Conservation (phyloP, 257 asterid genomes). For the Rehmannia glutinosa region DNA sequence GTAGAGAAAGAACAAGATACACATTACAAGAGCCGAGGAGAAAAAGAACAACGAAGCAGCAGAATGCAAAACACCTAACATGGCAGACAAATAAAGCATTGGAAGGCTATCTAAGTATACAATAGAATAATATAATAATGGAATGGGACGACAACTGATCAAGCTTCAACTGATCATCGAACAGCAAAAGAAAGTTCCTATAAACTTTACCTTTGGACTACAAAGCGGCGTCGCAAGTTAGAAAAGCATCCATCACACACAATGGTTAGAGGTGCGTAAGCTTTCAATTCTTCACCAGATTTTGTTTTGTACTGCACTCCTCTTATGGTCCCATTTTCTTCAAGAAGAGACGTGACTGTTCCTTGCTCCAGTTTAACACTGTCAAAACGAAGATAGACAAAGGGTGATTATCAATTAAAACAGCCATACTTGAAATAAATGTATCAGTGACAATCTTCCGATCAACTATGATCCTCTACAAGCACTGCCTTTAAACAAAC, state of each 20-base stretch:
- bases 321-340: constrained; percentile 34
- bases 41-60: background rate
- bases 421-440: background rate
- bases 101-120: no score
- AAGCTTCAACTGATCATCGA: background rate
- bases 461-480: no score
- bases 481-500: background rate
- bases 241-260: constrained; percentile 46
- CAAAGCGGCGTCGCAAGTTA: constrained; percentile 41
- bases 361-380: constrained; percentile 56
- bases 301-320: constrained; percentile 35
- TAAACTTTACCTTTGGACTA: constrained; percentile 24
- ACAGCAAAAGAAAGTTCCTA: background rate
- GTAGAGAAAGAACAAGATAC: background rate
- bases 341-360: constrained; percentile 35
- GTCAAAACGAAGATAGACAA: constrained; percentile 13
- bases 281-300: constrained; percentile 32
- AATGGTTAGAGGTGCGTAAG: constrained; percentile 35
- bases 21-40: background rate
- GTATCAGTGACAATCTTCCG: background rate
- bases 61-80: background rate
- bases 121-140: no score
- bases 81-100: background rate
- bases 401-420: background rate
- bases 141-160: no score